phyloP scores from a whole-genome alignment of 2,329 filamentous ascomycete species.

The Penicillium sumatraense region DNA sequence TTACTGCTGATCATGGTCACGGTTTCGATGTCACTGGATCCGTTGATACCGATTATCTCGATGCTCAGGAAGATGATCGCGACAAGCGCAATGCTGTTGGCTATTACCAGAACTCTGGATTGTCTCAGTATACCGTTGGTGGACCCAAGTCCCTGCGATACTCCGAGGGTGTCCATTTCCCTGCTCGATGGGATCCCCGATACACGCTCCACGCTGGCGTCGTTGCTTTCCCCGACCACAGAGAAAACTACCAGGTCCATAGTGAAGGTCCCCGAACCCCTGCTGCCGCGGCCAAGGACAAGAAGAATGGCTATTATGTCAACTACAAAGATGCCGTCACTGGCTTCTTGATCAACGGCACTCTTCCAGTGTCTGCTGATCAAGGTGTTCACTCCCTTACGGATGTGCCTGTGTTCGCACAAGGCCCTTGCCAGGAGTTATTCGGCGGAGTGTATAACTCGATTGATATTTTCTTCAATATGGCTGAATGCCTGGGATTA shows the following conservation, averaged over 20 bases:
- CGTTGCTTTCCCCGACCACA: constrained; percentile 72
- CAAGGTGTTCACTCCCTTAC: constrained; percentile 79
- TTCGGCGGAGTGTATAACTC: constrained; percentile 61
- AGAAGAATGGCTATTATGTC: constrained; percentile 65
- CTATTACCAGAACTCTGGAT: constrained; percentile 72
- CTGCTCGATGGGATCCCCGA: constrained; percentile 80
- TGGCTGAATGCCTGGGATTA: constrained; percentile 46
- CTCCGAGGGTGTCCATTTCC: constrained; percentile 75
- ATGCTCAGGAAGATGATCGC: constrained; percentile 67
- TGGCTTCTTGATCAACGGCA: constrained; percentile 78
- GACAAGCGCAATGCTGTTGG: constrained; percentile 77
- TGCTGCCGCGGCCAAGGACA: constrained; percentile 58
- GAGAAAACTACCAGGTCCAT: constrained; percentile 77
- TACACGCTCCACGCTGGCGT: constrained; percentile 79
- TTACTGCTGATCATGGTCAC: constrained; percentile 88
- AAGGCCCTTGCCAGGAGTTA: constrained; percentile 76
- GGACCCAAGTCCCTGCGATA: constrained; percentile 66
- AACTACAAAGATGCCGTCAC: constrained; percentile 68
- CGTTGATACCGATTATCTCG: constrained; percentile 78
- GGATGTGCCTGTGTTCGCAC: constrained; percentile 77
- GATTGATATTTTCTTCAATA: constrained; percentile 47
- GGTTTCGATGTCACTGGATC: constrained; percentile 85
- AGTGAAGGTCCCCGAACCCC: constrained; percentile 67
- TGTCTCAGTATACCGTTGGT: constrained; percentile 72
- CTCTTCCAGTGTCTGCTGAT: constrained; percentile 64